Evolutionary conservation across 768 basidiomycete species (phyloP).

Genomic region (Leucocoprinus sp.): DNA sequence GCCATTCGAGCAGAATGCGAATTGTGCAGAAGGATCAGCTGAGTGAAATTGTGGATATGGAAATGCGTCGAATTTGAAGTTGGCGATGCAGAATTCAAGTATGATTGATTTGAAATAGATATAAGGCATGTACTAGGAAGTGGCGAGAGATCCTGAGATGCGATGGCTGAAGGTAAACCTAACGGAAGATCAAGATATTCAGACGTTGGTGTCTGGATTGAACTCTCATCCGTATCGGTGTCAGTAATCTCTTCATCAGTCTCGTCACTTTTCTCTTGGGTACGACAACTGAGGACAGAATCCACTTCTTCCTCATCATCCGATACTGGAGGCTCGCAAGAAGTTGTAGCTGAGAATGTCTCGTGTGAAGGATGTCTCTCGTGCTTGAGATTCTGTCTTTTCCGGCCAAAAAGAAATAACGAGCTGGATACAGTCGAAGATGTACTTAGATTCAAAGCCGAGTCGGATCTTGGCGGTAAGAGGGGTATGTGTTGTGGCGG

Average conservation of each 20-base stretch:
- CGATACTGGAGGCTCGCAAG: conserved; percentile 25
- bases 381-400: conserved; percentile 2
- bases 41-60: conserved; percentile 27
- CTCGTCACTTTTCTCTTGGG: conserved; percentile 3
- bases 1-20: conserved; percentile 31
- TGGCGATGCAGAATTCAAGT: conserved; percentile 22
- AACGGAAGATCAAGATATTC: conserved; percentile 18
- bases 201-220: conserved; percentile 37
- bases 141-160: conserved; percentile 3
- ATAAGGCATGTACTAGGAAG: conserved; percentile 1
- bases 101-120: conserved; percentile 4
- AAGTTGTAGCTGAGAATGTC: conserved; percentile 23
- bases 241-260: conserved; percentile 13
- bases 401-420: background rate
- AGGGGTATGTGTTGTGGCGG: background rate
- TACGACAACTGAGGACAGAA: background rate
- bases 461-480: background rate
- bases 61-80: conserved; percentile 23
- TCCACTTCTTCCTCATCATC: conserved; percentile 33
- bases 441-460: background rate
- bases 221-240: conserved; percentile 42
- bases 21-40: conserved; percentile 33
- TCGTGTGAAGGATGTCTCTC: conserved; percentile 12
- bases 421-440: conserved; percentile 9
- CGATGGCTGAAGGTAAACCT: background rate